These are phyloP conservation scores for Huntiella savannae DNA, from an alignment of 2,329 filamentous ascomycete species.

Conservation along the genomic window DNA sequence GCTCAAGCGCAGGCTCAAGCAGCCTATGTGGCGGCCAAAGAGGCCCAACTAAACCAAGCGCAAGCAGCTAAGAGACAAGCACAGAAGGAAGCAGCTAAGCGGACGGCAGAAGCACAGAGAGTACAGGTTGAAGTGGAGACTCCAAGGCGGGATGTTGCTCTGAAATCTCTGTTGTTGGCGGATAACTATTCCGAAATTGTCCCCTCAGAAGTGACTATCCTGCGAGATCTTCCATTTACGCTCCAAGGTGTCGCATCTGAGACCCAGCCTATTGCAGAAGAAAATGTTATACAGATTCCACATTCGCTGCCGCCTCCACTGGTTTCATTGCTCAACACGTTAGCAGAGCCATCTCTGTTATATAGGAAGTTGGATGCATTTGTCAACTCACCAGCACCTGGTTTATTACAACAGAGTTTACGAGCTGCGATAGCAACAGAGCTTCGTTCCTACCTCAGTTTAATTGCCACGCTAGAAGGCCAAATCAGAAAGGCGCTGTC, in stretches of 20 bases:
- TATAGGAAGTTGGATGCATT: constrained; percentile 68
- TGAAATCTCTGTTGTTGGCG: constrained; percentile 38
- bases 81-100: constrained; percentile 18
- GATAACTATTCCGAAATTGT: constrained; percentile 37
- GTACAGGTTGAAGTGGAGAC: constrained; percentile 15
- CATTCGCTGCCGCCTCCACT: constrained; percentile 64
- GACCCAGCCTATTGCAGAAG: constrained; percentile 55
- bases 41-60: constrained; percentile 18
- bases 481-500: constrained; percentile 73
- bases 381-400: constrained; percentile 61
- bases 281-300: constrained; percentile 56
- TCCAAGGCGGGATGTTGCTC: constrained; percentile 29
- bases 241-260: constrained; percentile 81
- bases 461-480: constrained; percentile 81
- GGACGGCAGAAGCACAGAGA: constrained; percentile 13
- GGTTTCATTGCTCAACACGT: constrained; percentile 66
- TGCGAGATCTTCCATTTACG: constrained; percentile 77
- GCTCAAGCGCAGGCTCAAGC: constrained; percentile 22
- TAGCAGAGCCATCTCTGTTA: constrained; percentile 85
- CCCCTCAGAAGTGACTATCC: constrained; percentile 44
- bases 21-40: constrained; percentile 22
- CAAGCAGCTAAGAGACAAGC: constrained; percentile 8
- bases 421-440: constrained; percentile 71
- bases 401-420: constrained; percentile 80
- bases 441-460: constrained; percentile 69